Conservation (phyloP, 345 rosid genomes). For the Acer yangbiense region DNA sequence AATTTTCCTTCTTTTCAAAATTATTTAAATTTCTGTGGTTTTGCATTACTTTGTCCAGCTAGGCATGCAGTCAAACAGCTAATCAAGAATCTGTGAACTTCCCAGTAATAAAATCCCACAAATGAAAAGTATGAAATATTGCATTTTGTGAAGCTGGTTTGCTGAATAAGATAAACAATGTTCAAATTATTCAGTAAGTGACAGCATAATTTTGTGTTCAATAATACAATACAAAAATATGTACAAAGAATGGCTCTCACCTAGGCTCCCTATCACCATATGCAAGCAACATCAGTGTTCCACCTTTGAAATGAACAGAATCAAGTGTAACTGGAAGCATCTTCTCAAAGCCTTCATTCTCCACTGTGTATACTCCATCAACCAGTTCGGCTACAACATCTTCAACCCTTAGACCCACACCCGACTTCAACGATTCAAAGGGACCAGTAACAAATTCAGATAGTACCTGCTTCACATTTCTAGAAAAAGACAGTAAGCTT, state of each 20-base stretch:
- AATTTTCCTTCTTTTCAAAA: neutral
- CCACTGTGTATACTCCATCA: constrained; percentile 55
- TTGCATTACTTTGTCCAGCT: constrained; percentile 6
- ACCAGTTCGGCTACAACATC: constrained; percentile 61
- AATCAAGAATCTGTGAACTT: neutral
- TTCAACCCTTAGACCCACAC: constrained; percentile 50
- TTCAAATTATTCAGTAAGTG: neutral
- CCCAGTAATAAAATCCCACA: neutral
- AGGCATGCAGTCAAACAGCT: constrained; percentile 2
- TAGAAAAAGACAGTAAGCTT: constrained; percentile 34
- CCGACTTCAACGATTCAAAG: constrained; percentile 50
- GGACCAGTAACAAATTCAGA: constrained; percentile 35
- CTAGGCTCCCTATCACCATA: constrained; percentile 93
- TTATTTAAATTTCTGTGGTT: neutral
- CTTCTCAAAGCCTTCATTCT: constrained; percentile 60
- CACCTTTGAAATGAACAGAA: constrained; percentile 87
- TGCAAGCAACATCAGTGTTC: constrained; percentile 78
- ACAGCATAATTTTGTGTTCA: neutral
- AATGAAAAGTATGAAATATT: neutral
- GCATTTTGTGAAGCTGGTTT: neutral
- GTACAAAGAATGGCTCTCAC: constrained; percentile 38
- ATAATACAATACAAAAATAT: neutral
- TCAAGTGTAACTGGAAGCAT: constrained; percentile 83
- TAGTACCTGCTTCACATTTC: constrained; percentile 38
- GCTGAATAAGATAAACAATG: neutral